phyloP scores from a whole-genome alignment of 2,329 filamentous ascomycete genomes.

The Hypoxylon sp. region DNA sequence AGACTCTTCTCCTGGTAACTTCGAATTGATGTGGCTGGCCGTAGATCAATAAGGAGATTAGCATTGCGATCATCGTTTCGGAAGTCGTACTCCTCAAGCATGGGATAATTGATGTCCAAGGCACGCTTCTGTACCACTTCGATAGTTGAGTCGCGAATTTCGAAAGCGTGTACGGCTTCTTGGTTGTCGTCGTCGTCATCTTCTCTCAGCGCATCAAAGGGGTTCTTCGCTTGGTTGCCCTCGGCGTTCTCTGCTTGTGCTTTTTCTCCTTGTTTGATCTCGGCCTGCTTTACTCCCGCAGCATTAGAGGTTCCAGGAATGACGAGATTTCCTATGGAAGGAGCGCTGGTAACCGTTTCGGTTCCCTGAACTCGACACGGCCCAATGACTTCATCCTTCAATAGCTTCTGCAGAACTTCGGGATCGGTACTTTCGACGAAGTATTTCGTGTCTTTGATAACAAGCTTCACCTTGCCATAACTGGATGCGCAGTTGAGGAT shows the following conservation, averaged over 20 bases:
- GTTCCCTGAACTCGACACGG: conserved; percentile 79
- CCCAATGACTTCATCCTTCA: conserved; percentile 86
- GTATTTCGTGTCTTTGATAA: conserved; percentile 93
- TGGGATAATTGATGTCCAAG: conserved; percentile 84
- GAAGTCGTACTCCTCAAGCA: conserved; percentile 98
- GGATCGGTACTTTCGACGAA: conserved; percentile 94
- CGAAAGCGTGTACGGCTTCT: conserved; percentile 91
- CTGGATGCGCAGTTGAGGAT: conserved; percentile 84
- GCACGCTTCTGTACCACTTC: conserved; percentile 92
- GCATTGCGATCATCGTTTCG: conserved; percentile 89
- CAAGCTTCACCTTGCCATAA: conserved; percentile 95
- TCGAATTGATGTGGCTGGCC: conserved; percentile 88
- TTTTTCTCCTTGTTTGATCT: conserved; percentile 56
- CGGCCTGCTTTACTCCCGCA: conserved; percentile 83
- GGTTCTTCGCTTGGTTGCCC: conserved; percentile 70
- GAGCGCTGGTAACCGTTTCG: conserved; percentile 81
- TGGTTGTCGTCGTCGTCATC: conserved; percentile 90
- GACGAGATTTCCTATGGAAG: conserved; percentile 86
- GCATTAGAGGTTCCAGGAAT: conserved; percentile 96
- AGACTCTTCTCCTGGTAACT: conserved; percentile 96
- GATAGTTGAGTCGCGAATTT: conserved; percentile 84
- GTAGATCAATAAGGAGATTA: conserved; percentile 92
- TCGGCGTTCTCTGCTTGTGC: conserved; percentile 61
- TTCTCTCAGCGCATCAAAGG: conserved; percentile 78
- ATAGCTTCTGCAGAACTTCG: conserved; percentile 84